phyloP scores from a whole-genome alignment of 352 stramenopile genomes.

The Globisporangium canariense region DNA sequence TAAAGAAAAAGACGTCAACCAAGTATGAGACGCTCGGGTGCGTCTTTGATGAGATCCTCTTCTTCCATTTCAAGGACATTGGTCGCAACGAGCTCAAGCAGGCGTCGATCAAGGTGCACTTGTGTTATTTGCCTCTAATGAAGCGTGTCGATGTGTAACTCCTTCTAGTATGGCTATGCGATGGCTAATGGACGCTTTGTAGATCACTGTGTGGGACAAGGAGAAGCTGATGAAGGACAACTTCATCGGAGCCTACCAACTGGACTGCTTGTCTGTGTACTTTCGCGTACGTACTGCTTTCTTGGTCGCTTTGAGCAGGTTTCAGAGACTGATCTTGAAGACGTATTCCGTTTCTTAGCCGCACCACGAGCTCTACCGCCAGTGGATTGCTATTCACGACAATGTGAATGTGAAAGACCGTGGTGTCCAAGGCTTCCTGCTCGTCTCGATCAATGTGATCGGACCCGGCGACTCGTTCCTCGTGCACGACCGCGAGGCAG shows the following conservation, averaged over 20 bases:
- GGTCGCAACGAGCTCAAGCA: slow-evolving; percentile 61
- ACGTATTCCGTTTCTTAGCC: slow-evolving; percentile 23
- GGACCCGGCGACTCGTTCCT: slow-evolving; percentile 62
- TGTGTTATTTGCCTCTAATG: neutral
- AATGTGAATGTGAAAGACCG: slow-evolving; percentile 78
- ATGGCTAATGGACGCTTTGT: neutral
- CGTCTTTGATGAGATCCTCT: slow-evolving; percentile 90
- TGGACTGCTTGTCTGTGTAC: slow-evolving; percentile 79
- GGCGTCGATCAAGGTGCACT: slow-evolving; percentile 59
- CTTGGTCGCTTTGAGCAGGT: neutral
- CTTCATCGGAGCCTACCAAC: slow-evolving; percentile 82
- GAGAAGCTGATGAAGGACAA: slow-evolving; percentile 70
- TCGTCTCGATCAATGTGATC: slow-evolving; percentile 66
- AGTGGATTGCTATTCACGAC: slow-evolving; percentile 91
- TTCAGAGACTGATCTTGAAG: neutral
- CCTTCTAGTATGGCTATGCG: neutral
- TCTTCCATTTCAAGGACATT: slow-evolving; percentile 88
- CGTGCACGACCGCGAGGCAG: slow-evolving; percentile 67
- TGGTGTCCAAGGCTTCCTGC: slow-evolving; percentile 81
- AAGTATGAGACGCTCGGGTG: slow-evolving; percentile 78
- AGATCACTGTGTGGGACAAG: slow-evolving; percentile 76
- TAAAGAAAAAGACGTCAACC: slow-evolving; percentile 74
- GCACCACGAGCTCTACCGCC: slow-evolving; percentile 84
- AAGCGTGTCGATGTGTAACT: no score
- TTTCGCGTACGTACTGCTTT: slow-evolving; percentile 35